Conservation (phyloP, 768 basidiomycete species). For the Boletus huronensis region DNA sequence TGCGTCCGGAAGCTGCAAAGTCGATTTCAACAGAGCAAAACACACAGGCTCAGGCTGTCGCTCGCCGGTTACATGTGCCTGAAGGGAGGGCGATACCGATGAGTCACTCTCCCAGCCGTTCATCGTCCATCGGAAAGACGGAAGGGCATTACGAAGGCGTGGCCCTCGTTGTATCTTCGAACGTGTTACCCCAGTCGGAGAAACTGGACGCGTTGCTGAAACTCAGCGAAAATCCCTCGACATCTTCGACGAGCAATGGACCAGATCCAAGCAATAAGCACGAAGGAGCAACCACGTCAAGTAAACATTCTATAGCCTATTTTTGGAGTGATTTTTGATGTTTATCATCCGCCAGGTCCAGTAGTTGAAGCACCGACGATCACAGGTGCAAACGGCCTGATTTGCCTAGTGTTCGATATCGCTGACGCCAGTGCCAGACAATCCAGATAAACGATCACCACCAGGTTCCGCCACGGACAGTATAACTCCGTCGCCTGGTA, state of each 20-base stretch:
- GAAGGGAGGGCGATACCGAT: constrained; percentile 42
- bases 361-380: constrained; percentile 14
- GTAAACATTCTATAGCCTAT: constrained; percentile 9
- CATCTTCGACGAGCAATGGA: constrained; percentile 6
- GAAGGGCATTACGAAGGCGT: constrained; percentile 19
- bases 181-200: constrained; percentile 15
- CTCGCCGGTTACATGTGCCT: constrained; percentile 46
- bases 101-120: constrained; percentile 34
- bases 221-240: constrained; percentile 20
- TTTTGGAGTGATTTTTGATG: neutral
- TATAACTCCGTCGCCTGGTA: constrained; percentile 10
- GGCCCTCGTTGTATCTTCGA: constrained; percentile 17
- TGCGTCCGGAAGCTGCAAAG: constrained; percentile 57
- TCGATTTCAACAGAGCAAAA: constrained; percentile 45
- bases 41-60: constrained; percentile 46
- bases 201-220: constrained; percentile 26
- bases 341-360: constrained; percentile 23
- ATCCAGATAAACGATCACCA: constrained; percentile 4
- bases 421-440: constrained; percentile 15
- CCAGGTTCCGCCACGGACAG: neutral
- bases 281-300: constrained; percentile 26
- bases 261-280: constrained; percentile 10
- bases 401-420: constrained; percentile 2
- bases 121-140: constrained; percentile 34
- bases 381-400: constrained; percentile 15